A percentile compares a stretch with the other conserved stretches of the same genome.
These are phyloP conservation scores for Bipolaris victoriae DNA, from an alignment of 2,329 filamentous ascomycete genomes.

Conservation along the genomic window DNA sequence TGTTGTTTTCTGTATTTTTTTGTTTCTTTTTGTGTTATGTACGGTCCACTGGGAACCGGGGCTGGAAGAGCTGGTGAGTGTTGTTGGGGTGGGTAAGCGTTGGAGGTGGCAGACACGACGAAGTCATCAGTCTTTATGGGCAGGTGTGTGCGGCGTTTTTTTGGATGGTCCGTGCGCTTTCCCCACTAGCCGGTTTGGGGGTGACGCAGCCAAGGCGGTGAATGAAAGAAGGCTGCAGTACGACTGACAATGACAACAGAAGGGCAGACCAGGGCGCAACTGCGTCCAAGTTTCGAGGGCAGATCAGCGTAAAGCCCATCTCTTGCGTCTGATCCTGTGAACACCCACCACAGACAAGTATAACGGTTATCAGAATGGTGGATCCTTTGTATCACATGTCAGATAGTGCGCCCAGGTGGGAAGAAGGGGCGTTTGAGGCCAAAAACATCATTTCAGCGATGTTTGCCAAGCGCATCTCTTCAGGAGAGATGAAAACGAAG, in stretches of 20 bases:
- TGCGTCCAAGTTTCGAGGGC: not conserved
- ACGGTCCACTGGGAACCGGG: slow-evolving; percentile 42
- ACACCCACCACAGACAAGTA: not conserved
- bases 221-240: slow-evolving; percentile 26
- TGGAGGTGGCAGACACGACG: slow-evolving; percentile 26
- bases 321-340: not conserved
- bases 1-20: slow-evolving; percentile 50
- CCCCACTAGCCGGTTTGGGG: slow-evolving; percentile 23
- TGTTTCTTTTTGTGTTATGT: slow-evolving; percentile 49
- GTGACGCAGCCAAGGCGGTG: slow-evolving; percentile 27
- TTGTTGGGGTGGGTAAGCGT: slow-evolving; percentile 32
- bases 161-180: slow-evolving; percentile 21
- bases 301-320: not conserved
- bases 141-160: slow-evolving; percentile 36
- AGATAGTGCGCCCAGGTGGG: slow-evolving; percentile 1
- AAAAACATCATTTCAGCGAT: not conserved
- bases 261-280: slow-evolving; percentile 1
- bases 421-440: not conserved
- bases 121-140: slow-evolving; percentile 30
- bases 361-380: slow-evolving; percentile 6
- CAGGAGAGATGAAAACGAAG: not conserved
- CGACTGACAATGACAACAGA: slow-evolving; percentile 11
- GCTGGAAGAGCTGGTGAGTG: slow-evolving; percentile 34
- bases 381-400: slow-evolving; percentile 15
- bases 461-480: not conserved